Percentiles rank a stretch among this genome's conserved stretches.
These are phyloP conservation scores for Crithidia expoeki DNA, from an alignment of 208 protist species.

Conservation along the genomic window DNA sequence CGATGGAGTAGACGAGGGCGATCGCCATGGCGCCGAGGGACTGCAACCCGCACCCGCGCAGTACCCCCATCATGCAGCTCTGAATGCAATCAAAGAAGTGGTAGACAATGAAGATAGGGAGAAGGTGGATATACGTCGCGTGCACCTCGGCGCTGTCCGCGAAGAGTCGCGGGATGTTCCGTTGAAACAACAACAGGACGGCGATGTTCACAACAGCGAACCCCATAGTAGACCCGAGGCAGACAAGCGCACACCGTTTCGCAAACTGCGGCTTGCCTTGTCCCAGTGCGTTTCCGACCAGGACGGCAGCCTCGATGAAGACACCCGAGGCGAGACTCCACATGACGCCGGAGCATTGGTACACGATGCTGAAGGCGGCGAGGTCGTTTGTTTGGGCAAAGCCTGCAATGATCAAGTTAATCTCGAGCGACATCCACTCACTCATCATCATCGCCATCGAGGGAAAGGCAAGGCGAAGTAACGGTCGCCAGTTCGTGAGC, in stretches of 20 bases:
- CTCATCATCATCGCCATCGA: conserved; percentile 84
- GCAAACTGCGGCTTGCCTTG: conserved; percentile 54
- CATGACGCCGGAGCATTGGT: conserved; percentile 59
- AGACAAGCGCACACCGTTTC: conserved; percentile 52
- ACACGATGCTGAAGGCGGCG: conserved; percentile 73
- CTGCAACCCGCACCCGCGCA: conserved; percentile 78
- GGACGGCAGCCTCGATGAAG: conserved; percentile 74
- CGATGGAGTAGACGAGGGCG: conserved; percentile 68
- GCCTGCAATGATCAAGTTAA: conserved; percentile 74
- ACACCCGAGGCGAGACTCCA: conserved; percentile 70
- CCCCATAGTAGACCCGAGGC: conserved; percentile 30
- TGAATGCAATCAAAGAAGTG: conserved; percentile 77
- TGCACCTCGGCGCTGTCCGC: conserved; percentile 43
- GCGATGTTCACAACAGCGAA: conserved; percentile 52
- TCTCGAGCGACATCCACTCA: conserved; percentile 78
- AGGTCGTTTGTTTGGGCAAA: conserved; percentile 62
- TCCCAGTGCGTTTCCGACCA: conserved; percentile 79
- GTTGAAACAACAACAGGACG: conserved; percentile 39
- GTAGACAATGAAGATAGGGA: conserved; percentile 56
- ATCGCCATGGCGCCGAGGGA: conserved; percentile 62
- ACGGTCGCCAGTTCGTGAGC: conserved; percentile 61
- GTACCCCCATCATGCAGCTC: conserved; percentile 82
- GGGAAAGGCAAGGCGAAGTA: conserved; percentile 66
- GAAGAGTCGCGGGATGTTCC: conserved; percentile 53
- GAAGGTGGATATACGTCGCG: conserved; percentile 37